phyloP scores from a whole-genome alignment of 2,329 filamentous ascomycete species.

The Ramularia endophylla region DNA sequence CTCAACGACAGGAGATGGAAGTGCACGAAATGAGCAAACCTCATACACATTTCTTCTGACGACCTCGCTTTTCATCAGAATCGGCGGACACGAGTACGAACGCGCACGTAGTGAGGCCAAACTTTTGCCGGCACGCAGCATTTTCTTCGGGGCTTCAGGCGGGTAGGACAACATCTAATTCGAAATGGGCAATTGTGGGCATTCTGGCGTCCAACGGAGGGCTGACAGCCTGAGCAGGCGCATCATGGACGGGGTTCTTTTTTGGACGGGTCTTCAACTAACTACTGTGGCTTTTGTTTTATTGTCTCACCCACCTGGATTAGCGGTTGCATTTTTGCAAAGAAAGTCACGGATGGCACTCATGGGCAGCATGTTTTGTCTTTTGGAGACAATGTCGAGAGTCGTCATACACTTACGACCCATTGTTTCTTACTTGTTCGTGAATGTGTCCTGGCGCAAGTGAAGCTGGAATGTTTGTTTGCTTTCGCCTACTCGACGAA shows the following conservation, averaged over 20 bases:
- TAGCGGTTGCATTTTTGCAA: constrained; percentile 21
- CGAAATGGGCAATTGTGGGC: constrained; percentile 7
- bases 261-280: too few relatives aligned
- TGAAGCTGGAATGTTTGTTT: too few relatives aligned
- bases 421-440: too few relatives aligned
- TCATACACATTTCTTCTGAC: constrained; percentile 99
- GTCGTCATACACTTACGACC: too few relatives aligned
- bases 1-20: constrained; percentile 82
- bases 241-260: too few relatives aligned
- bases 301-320: constrained; percentile 17
- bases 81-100: constrained; percentile 14
- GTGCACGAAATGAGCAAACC: constrained; percentile 98
- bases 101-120: constrained; percentile 14
- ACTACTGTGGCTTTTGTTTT: constrained; percentile 11
- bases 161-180: constrained; percentile 18
- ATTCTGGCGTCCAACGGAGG: too few relatives aligned
- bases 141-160: constrained; percentile 1
- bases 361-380: constrained; percentile 3
- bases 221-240: too few relatives aligned
- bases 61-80: constrained; percentile 23
- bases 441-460: too few relatives aligned
- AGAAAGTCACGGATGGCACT: constrained; percentile 6
- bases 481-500: too few relatives aligned
- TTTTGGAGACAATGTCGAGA: background rate
- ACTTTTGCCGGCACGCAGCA: constrained; percentile 5